phyloP scores from a whole-genome alignment of 345 rosid genomes.

The Hypericum perforatum region DNA sequence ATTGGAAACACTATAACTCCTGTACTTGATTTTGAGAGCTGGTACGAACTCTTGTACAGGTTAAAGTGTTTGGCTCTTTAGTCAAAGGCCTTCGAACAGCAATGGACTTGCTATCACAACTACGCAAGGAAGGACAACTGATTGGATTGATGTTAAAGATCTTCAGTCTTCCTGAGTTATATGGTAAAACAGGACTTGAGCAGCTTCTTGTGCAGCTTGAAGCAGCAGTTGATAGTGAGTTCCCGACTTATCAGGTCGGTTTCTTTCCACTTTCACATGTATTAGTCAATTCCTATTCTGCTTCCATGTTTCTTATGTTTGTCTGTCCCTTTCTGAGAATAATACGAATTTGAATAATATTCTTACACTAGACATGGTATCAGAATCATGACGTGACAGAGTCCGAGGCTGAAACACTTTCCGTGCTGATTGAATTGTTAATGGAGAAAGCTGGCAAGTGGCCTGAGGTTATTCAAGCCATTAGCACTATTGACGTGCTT shows the following conservation, averaged over 20 bases:
- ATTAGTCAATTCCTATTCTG: no score
- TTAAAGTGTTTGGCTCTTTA: conserved; percentile 67
- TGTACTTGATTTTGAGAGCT: no score
- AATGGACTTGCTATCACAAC: conserved; percentile 50
- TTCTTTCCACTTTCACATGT: conserved; percentile 9
- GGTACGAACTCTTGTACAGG: conserved; percentile 30
- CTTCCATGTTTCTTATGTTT: no score
- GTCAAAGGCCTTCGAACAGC: conserved; percentile 80
- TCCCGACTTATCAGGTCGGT: conserved; percentile 83
- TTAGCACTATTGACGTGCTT: conserved; percentile 65
- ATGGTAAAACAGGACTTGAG: conserved; percentile 48
- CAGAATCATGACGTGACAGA: conserved; percentile 74
- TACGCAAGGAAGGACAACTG: conserved; percentile 44
- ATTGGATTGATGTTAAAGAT: conserved; percentile 32
- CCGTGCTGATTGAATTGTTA: conserved; percentile 65
- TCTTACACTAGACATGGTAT: conserved; percentile 15
- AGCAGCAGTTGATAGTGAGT: conserved; percentile 89
- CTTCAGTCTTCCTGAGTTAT: conserved; percentile 47
- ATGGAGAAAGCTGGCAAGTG: conserved; percentile 69
- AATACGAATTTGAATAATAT: no score
- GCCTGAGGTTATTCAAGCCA: conserved; percentile 64
- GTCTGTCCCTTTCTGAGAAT: no score
- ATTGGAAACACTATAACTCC: neutral
- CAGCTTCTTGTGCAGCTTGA: conserved; percentile 66
- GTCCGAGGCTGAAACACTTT: conserved; percentile 62